A percentile compares a stretch with the other conserved stretches of the same genome.
phyloP scores from a whole-genome alignment of 768 basidiomycete genomes.

The Panus rudis region DNA sequence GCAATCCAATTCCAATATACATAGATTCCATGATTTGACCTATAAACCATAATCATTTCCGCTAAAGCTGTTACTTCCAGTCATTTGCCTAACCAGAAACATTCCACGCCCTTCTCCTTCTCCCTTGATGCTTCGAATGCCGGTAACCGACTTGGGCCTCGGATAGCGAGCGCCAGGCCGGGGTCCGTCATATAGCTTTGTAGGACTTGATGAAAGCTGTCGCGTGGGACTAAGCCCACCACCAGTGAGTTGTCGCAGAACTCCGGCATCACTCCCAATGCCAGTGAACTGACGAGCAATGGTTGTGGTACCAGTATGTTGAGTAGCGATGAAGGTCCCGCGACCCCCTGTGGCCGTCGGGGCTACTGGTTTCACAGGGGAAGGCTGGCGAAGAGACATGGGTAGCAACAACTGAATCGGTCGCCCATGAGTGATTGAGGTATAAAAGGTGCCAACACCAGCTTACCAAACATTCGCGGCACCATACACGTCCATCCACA shows the following conservation, averaged over 20 bases:
- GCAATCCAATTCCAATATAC: neutral
- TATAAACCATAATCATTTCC: constrained; percentile 17
- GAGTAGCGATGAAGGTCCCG: constrained; percentile 35
- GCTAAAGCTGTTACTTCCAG: constrained; percentile 37
- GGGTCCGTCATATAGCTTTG: constrained; percentile 51
- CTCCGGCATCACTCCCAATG: constrained; percentile 29
- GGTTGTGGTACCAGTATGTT: constrained; percentile 65
- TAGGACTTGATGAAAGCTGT: constrained; percentile 60
- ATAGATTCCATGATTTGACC: neutral
- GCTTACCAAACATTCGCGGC: constrained; percentile 75
- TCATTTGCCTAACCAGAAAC: constrained; percentile 76
- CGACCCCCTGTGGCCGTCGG: constrained; percentile 37
- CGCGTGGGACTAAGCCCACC: constrained; percentile 61
- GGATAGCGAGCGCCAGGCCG: constrained; percentile 39
- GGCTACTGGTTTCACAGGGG: constrained; percentile 45
- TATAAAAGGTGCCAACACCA: neutral
- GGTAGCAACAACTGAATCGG: constrained; percentile 49
- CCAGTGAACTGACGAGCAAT: constrained; percentile 74
- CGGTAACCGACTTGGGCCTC: constrained; percentile 74
- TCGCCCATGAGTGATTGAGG: neutral
- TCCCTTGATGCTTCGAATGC: constrained; percentile 53
- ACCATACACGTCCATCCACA: constrained; percentile 67
- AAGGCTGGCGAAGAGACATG: constrained; percentile 38
- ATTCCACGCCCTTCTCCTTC: constrained; percentile 71
- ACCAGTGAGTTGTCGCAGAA: constrained; percentile 56